These are phyloP conservation scores for Polyplosphaeria fusca DNA, from an alignment of 495 filamentous ascomycete genomes.

Conservation along the genomic window DNA sequence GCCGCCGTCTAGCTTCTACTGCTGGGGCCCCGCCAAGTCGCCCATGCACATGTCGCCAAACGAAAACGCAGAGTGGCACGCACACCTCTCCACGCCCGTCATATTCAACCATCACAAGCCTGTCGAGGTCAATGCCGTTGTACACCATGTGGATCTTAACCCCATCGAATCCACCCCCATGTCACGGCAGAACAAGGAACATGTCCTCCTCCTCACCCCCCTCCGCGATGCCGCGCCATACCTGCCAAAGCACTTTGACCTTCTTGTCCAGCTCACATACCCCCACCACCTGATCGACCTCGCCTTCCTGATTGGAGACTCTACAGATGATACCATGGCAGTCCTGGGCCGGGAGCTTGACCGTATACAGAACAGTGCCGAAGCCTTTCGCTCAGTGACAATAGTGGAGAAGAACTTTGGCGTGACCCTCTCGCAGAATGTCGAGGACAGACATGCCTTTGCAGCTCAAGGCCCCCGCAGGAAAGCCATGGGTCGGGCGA, in stretches of 20 bases:
- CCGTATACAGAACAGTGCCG: slow-evolving; percentile 72
- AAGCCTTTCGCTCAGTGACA: slow-evolving; percentile 75
- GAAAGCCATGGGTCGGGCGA: slow-evolving; percentile 82
- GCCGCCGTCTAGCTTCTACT: slow-evolving; percentile 73
- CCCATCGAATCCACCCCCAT: slow-evolving; percentile 74
- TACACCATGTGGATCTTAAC: slow-evolving; percentile 79
- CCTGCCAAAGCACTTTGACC: slow-evolving; percentile 86
- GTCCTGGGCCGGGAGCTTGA: slow-evolving; percentile 76
- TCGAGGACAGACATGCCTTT: slow-evolving; percentile 81
- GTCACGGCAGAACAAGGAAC: slow-evolving; percentile 74
- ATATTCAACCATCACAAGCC: slow-evolving; percentile 94
- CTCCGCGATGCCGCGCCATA: slow-evolving; percentile 82
- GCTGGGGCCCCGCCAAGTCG: slow-evolving; percentile 87
- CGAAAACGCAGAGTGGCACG: slow-evolving; percentile 84
- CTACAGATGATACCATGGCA: slow-evolving; percentile 82
- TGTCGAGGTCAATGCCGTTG: slow-evolving; percentile 78
- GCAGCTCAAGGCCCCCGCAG: slow-evolving; percentile 84
- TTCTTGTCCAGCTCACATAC: slow-evolving; percentile 84
- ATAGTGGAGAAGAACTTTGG: slow-evolving; percentile 92
- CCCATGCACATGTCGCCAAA: slow-evolving; percentile 92
- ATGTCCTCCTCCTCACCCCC: slow-evolving; percentile 92
- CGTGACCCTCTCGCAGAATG: slow-evolving; percentile 61
- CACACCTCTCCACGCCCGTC: slow-evolving; percentile 84
- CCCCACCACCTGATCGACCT: slow-evolving; percentile 95
- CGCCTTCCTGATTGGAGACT: slow-evolving; percentile 90